These are phyloP conservation scores for Serendipita sp. DNA, from an alignment of 768 basidiomycete species.

Conservation along the genomic window DNA sequence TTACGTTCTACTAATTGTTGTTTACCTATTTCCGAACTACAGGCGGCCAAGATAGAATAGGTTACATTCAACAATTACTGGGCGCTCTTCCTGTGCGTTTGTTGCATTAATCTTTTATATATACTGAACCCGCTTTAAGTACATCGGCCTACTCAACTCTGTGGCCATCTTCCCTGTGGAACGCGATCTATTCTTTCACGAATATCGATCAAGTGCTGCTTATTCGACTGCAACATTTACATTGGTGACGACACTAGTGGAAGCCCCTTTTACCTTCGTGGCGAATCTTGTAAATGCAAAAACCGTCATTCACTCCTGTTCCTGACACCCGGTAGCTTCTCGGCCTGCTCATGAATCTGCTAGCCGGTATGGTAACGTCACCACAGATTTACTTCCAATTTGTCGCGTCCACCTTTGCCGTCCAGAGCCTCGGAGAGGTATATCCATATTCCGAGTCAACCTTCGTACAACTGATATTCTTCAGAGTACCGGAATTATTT, in stretches of 20 bases:
- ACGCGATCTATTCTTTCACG: slow-evolving; percentile 28
- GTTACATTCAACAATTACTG: not conserved
- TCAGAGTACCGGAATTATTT: slow-evolving; percentile 22
- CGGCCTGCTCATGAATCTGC: slow-evolving; percentile 20
- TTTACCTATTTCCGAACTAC: slow-evolving; percentile 7
- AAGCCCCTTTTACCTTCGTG: slow-evolving; percentile 21
- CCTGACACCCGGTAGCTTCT: slow-evolving; percentile 13
- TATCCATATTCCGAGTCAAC: not conserved
- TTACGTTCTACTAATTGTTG: not conserved
- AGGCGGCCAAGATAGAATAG: slow-evolving; percentile 28
- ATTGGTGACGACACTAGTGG: slow-evolving; percentile 22
- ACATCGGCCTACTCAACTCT: slow-evolving; percentile 21
- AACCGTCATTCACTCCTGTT: not conserved
- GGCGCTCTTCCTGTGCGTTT: slow-evolving; percentile 14
- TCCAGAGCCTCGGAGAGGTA: slow-evolving; percentile 21
- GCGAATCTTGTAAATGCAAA: slow-evolving; percentile 18
- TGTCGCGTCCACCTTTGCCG: slow-evolving; percentile 19
- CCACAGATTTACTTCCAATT: slow-evolving; percentile 24
- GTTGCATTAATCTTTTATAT: slow-evolving; percentile 18
- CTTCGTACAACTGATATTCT: not conserved
- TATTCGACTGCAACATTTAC: slow-evolving; percentile 28
- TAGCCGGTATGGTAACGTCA: slow-evolving; percentile 21
- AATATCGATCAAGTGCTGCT: slow-evolving; percentile 24
- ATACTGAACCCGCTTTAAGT: slow-evolving; percentile 15
- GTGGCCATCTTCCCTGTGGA: slow-evolving; percentile 29